Percentiles rank a stretch among this genome's conserved stretches.
Conservation (phyloP, 1,284 basidiomycete species). For the Ceratobasidium sp. region DNA sequence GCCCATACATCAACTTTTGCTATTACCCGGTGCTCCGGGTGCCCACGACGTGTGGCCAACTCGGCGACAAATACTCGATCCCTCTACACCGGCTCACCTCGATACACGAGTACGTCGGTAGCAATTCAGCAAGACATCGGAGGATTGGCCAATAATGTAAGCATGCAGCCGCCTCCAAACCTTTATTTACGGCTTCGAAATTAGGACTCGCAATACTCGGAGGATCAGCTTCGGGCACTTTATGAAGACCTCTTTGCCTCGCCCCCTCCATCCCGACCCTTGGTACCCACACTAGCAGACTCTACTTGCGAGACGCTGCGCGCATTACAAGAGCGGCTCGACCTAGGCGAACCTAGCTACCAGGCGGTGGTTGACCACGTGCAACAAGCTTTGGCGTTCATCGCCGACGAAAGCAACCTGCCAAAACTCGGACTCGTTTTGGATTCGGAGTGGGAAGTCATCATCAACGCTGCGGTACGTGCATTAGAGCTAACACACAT, state of each 20-base stretch:
- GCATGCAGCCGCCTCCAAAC: not conserved
- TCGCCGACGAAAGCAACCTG: constrained; percentile 2
- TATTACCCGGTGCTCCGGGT: constrained; percentile 7
- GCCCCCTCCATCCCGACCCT: constrained; percentile 1
- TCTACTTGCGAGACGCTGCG: not conserved
- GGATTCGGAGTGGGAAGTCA: constrained; percentile 34
- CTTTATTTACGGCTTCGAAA: not conserved
- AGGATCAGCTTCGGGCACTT: constrained; percentile 29
- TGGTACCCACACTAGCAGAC: not conserved
- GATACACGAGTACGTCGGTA: not conserved
- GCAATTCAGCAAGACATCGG: constrained; percentile 4
- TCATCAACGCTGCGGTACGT: constrained; percentile 32
- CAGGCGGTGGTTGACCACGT: constrained; percentile 24
- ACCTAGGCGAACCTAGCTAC: not conserved
- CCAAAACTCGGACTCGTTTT: constrained; percentile 36
- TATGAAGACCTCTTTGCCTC: constrained; percentile 37
- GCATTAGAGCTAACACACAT: not conserved
- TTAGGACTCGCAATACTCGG: constrained; percentile 22
- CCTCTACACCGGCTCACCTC: not conserved
- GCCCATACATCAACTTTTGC: constrained; percentile 24
- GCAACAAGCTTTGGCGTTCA: constrained; percentile 9
- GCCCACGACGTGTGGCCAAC: not conserved
- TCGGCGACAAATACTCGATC: not conserved
- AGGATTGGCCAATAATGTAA: constrained; percentile 5
- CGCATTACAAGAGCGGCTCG: constrained; percentile 21